A percentile compares a stretch with the other conserved stretches of the same genome.
Evolutionary conservation across 2,329 filamentous ascomycete species (phyloP).

Genomic region (Myriosclerotinia duriaeana): DNA sequence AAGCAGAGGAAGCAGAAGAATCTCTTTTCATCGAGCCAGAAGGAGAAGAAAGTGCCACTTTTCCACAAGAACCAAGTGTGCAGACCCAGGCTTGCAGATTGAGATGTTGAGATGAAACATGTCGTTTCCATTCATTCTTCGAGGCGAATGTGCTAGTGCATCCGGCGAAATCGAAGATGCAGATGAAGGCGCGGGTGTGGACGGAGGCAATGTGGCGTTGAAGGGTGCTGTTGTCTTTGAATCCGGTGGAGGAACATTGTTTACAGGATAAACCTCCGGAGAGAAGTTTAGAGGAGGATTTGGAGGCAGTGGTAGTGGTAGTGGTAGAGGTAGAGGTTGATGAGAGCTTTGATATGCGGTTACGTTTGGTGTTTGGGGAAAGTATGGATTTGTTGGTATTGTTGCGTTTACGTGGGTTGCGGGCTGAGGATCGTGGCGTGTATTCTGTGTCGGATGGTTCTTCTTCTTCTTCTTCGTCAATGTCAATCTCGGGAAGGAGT

Average conservation of each 20-base stretch:
- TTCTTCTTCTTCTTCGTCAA: constrained; percentile 29
- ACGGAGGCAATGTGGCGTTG: constrained; percentile 48
- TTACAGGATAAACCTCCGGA: constrained; percentile 25
- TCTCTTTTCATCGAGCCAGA: not conserved
- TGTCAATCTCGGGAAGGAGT: constrained; percentile 7
- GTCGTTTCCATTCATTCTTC: constrained; percentile 96
- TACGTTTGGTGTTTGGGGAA: constrained; percentile 26
- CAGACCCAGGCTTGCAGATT: constrained; percentile 75
- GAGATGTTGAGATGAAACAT: constrained; percentile 78
- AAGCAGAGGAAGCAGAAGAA: constrained; percentile 15
- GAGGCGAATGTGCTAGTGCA: constrained; percentile 70
- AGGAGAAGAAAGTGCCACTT: constrained; percentile 28
- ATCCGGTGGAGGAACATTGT: constrained; percentile 40
- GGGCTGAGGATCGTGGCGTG: constrained; percentile 26
- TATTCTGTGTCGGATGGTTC: constrained; percentile 34
- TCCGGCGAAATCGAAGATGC: constrained; percentile 75
- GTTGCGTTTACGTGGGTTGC: constrained; percentile 29
- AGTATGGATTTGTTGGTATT: constrained; percentile 16
- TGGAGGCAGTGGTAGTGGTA: not conserved
- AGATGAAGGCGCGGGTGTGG: constrained; percentile 66
- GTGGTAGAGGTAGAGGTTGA: too few species aligned
- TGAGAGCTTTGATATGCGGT: constrained; percentile 27
- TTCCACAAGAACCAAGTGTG: constrained; percentile 41
- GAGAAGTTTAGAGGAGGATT: constrained; percentile 8
- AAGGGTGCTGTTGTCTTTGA: constrained; percentile 49